These are phyloP conservation scores for Ampelocalamus luodianensis DNA, from an alignment of 176 grass and related monocot genomes.

Conservation along the genomic window DNA sequence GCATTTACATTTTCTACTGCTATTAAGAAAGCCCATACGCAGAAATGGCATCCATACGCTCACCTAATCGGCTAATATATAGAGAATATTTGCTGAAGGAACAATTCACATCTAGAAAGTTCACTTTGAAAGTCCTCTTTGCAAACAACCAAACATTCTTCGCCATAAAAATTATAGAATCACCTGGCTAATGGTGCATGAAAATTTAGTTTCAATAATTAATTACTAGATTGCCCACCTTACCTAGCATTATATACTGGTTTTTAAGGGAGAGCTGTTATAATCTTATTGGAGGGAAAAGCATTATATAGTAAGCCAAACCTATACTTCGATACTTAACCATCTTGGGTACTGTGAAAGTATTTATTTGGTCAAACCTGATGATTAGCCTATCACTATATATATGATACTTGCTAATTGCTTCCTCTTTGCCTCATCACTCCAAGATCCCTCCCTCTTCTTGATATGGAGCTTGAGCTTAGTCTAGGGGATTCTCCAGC, in stretches of 20 bases:
- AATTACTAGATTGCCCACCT: background rate
- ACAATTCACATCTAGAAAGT: conserved; percentile 1
- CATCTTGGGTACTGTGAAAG: conserved; percentile 13
- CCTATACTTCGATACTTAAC: background rate
- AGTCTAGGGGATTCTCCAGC: conserved; percentile 52
- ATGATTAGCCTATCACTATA: conserved; percentile 41
- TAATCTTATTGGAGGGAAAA: background rate
- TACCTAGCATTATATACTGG: background rate
- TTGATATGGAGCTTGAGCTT: conserved; percentile 57
- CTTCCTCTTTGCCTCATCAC: conserved; percentile 29
- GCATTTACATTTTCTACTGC: background rate
- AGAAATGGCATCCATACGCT: conserved; percentile 1
- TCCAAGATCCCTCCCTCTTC: background rate
- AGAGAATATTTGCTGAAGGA: background rate
- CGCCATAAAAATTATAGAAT: background rate
- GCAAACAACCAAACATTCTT: background rate
- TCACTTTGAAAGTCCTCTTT: conserved; percentile 4
- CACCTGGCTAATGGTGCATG: background rate
- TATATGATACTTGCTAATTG: conserved; percentile 32
- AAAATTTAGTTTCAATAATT: background rate
- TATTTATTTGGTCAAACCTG: conserved; percentile 17
- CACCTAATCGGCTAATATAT: background rate
- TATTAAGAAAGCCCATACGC: background rate
- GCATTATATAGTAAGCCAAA: background rate
- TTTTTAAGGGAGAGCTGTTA: background rate